A percentile compares a stretch with the other conserved stretches of the same genome.
These are phyloP conservation scores for Fusarium hainanense DNA, from an alignment of 2,329 filamentous ascomycete genomes.

Conservation along the genomic window DNA sequence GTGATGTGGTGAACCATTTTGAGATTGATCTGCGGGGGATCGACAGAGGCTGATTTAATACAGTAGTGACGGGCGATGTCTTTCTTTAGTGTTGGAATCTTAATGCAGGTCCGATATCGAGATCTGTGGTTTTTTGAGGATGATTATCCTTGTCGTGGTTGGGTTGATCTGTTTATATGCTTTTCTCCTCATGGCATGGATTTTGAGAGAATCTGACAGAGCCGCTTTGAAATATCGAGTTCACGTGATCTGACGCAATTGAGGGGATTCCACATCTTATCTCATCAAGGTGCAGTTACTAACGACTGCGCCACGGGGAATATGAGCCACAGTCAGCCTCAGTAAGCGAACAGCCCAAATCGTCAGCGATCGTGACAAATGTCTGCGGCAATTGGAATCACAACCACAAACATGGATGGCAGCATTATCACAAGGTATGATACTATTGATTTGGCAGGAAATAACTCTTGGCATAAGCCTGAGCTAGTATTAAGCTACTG, in stretches of 20 bases:
- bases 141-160: background rate
- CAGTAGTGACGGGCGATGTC: background rate
- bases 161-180: slow-evolving; percentile 19
- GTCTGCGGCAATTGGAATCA: background rate
- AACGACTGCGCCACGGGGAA: background rate
- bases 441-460: background rate
- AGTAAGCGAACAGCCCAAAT: background rate
- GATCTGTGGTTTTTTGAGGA: background rate
- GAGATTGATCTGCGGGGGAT: slow-evolving; percentile 15
- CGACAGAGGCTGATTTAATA: background rate
- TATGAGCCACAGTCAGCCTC: slow-evolving; percentile 12
- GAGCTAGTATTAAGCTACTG: background rate
- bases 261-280: slow-evolving; percentile 7
- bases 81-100: background rate
- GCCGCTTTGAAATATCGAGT: slow-evolving; percentile 35
- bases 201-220: slow-evolving; percentile 35
- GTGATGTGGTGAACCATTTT: slow-evolving; percentile 48
- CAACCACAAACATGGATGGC: background rate
- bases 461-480: background rate
- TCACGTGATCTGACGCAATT: slow-evolving; percentile 42
- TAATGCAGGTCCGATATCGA: background rate
- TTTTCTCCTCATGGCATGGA: slow-evolving; percentile 27
- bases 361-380: background rate
- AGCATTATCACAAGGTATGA: background rate
- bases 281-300: background rate